Evolutionary conservation across 129 eudicot genomes (phyloP).

Genomic region (Chrysanthemum lavandulifolium): DNA sequence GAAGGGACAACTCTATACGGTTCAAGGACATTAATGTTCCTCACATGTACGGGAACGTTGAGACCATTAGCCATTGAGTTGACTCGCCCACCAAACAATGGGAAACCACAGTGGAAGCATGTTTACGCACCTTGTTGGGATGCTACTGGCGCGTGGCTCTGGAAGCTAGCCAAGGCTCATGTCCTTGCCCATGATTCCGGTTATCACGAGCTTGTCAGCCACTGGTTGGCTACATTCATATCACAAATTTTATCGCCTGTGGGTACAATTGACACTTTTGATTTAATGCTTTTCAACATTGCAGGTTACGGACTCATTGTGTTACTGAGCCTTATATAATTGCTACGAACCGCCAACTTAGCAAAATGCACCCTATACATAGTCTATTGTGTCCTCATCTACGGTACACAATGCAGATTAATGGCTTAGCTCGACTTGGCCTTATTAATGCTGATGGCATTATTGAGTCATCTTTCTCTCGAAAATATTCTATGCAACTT

Average conservation of each 20-base stretch:
- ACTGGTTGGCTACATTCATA: constrained; percentile 41
- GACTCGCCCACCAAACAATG: constrained; percentile 57
- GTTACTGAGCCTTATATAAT: constrained; percentile 70
- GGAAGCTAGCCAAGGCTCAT: constrained; percentile 79
- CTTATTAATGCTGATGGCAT: constrained; percentile 65
- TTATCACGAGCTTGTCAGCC: constrained; percentile 67
- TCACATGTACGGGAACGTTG: constrained; percentile 45
- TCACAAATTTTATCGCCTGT: background rate
- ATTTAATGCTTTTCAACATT: constrained; percentile 3
- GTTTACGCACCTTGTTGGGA: constrained; percentile 46
- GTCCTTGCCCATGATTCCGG: constrained; percentile 85
- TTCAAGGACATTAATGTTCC: constrained; percentile 69
- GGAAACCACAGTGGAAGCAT: constrained; percentile 66
- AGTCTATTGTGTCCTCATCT: constrained; percentile 67
- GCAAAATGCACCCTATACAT: constrained; percentile 70
- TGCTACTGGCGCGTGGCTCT: constrained; percentile 63
- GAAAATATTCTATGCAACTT: constrained; percentile 59
- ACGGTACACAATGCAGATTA: constrained; percentile 81
- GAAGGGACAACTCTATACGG: constrained; percentile 68
- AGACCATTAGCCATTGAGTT: constrained; percentile 75
- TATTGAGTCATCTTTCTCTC: constrained; percentile 54
- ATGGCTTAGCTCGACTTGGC: constrained; percentile 56
- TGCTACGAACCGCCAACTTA: constrained; percentile 61
- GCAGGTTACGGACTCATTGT: constrained; percentile 77
- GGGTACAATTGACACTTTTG: background rate